Evolutionary conservation across 768 basidiomycete species (phyloP), one percentile per base, ranked within the genome.

Genomic region (Sutorius australiensis): DNA sequence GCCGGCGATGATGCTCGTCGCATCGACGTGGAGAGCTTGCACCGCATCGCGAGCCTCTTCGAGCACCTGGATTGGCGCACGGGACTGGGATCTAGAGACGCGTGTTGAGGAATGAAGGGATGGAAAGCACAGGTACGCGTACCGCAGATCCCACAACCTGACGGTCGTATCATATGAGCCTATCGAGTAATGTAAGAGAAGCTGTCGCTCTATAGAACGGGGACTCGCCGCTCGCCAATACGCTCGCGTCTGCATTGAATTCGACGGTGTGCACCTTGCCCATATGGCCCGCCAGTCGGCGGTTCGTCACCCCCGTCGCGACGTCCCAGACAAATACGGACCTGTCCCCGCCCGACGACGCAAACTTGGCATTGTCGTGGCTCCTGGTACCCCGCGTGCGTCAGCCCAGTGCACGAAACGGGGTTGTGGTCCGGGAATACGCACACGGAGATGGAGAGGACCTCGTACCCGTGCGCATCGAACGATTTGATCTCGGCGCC

Each of bases 261-360:
- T 90, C 91, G 6, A 98, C 94, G 6, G 80, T 78, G 71, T 94
- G 86, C 45, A 98, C 88, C 66, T 92, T 94, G 16, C 91, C 82
- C 77, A 91, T 81, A 69, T 99, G 97, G 0, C 93, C 97, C 16
- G 89, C 72, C 55, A 97, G 77, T 50, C 95, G 79, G 37, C 93
- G 78, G 38, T 86, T 84, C 1, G 95, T 92, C 41, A 83, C 79
- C 12, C 92, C 95, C 31, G 88, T 82, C 16, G 87, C 82, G 10
- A 99, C 97, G 65, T 99, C 97, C 95, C 95, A 98, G 21, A 97
- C 71, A 60, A 97, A 97, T 1, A 97, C 85, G 46, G 86, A 85
- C 57, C 92, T 84, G 70, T 99, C 95, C 6, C 95, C 95, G 31
- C 95, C 95, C 21, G 87, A 91, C 3, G 92, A 95, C 13, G 87